Conservation (phyloP, 2,329 filamentous ascomycete genomes). For the Sphaceloma murrayae region DNA sequence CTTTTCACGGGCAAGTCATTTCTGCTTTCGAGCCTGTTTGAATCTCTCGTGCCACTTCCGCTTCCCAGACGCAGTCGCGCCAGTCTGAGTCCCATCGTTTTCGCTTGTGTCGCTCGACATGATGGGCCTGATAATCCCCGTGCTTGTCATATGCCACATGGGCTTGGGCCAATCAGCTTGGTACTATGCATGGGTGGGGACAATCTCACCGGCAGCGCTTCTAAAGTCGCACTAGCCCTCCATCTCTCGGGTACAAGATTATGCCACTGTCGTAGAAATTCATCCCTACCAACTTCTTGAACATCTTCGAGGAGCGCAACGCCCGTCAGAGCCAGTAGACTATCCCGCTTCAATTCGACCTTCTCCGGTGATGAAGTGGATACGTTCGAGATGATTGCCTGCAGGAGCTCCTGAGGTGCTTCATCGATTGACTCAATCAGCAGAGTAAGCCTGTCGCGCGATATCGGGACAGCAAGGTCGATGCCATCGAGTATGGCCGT, state of each 20-base stretch:
- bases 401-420: constrained; percentile 28
- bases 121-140: too few relatives aligned
- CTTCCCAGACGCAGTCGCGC: constrained; percentile 22
- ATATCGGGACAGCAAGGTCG: constrained; percentile 32
- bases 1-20: too few relatives aligned
- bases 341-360: constrained; percentile 20
- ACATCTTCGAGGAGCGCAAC: too few relatives aligned
- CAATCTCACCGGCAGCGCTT: constrained; percentile 21
- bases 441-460: constrained; percentile 28
- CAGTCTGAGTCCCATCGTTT: background rate
- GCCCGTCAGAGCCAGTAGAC: too few relatives aligned
- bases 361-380: too few relatives aligned
- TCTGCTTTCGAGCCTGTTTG: constrained; percentile 22
- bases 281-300: constrained; percentile 18
- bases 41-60: constrained; percentile 34
- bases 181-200: background rate
- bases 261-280: constrained; percentile 33
- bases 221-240: constrained; percentile 23
- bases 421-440: constrained; percentile 32
- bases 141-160: constrained; percentile 7
- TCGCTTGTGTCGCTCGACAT: too few relatives aligned
- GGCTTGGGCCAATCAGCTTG: constrained; percentile 3
- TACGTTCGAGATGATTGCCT: constrained; percentile 29
- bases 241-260: constrained; percentile 28
- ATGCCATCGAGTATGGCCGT: constrained; percentile 34